Conservation (phyloP, 31 red algal species). For the Endocladia muricata region DNA sequence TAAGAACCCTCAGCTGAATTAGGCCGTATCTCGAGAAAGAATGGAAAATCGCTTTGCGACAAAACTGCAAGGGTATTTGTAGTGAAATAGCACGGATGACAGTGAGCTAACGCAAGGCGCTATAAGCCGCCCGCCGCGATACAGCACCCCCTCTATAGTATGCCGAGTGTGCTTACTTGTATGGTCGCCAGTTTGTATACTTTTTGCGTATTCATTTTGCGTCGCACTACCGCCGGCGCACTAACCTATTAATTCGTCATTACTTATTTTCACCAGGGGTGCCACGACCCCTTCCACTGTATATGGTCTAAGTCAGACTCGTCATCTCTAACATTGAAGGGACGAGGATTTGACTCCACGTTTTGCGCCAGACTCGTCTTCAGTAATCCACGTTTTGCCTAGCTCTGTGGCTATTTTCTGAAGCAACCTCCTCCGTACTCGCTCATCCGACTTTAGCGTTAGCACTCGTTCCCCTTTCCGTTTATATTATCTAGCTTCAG, state of each 20-base stretch:
- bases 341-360: not conserved
- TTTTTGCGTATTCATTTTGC: not conserved
- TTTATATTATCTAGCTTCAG: too few relatives aligned
- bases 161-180: not conserved
- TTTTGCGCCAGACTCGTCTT: too few relatives aligned
- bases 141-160: not conserved
- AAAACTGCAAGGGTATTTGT: slow-evolving; percentile 15
- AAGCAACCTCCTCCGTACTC: too few relatives aligned
- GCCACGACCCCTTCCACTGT: too few relatives aligned
- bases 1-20: not conserved
- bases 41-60: not conserved
- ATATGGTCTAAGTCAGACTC: too few relatives aligned
- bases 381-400: too few relatives aligned
- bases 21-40: not conserved
- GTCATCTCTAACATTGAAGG: not conserved
- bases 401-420: too few relatives aligned
- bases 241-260: too few relatives aligned
- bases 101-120: not conserved
- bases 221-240: not conserved
- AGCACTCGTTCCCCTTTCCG: too few relatives aligned
- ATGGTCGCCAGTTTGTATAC: not conserved
- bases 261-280: not conserved
- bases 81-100: not conserved
- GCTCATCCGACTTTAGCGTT: too few relatives aligned
- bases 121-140: not conserved